Base-by-base conservation (phyloP, 192 early-diverging fungal genomes). In the Coemansia sp. region DNA sequence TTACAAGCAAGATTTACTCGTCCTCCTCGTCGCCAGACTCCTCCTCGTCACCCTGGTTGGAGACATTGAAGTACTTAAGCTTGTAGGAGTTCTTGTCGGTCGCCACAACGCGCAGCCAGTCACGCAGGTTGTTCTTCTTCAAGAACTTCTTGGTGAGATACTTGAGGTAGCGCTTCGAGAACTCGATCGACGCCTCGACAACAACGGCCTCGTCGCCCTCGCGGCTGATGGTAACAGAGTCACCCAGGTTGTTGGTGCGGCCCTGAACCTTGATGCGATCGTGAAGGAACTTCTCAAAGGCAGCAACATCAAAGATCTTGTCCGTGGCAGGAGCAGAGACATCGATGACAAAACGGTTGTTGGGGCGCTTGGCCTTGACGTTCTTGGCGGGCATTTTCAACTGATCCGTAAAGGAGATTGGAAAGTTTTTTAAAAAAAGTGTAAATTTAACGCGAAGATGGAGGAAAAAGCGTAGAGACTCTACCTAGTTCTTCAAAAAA, bases 101-200 rank as follows among this genome's bases (percentile, higher is more conserved):
- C 74, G 93, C 85, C 81, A 97, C 86, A 76, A 98, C 97, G 84
- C 97, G 95, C 77, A 99, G 86, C 90, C 91, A 98, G 87, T 99
- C 97, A 79, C 94, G 91, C 85, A 99, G 91, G 81, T 91, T 88
- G 89, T 97, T 86, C 93, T 99, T 96, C 94, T 99, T 99, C 85
- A 99, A 87, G 92, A 94, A 99, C 90, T 96, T 96, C 92, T 99
- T 99, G 86, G 97, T 93, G 59, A 99, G 90, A 91, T 99, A 99
- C 92, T 99, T 99, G 84, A 98, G 83, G 92, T 99, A 99, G 71
- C 95, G 92, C 91, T 99, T 99, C 78, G 95, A 90, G 86, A 98
- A 93, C 61, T 86, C 84, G 62, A 83, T 84, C 84, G 83, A 86
- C 77, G 89, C 83, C 70, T 87, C 86, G 70, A 95, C 88, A 65